Conservation (phyloP, 2,329 filamentous ascomycete genomes). For the Cladophialophora immunda region DNA sequence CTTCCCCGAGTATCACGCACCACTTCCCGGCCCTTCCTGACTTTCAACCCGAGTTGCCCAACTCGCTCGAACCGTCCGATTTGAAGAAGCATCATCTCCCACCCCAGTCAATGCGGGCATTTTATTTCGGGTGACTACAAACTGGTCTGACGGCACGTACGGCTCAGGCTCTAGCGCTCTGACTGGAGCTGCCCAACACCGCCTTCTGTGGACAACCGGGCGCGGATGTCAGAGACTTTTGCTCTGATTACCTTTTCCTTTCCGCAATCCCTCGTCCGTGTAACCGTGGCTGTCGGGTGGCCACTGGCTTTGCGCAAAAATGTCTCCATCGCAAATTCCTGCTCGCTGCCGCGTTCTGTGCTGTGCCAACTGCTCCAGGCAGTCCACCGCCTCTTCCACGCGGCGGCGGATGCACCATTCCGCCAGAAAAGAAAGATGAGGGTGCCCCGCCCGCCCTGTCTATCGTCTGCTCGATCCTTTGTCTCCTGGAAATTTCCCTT, state of each 20-base stretch:
- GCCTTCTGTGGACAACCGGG: constrained; percentile 35
- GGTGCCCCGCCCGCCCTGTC: constrained; percentile 33
- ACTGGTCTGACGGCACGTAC: constrained; percentile 33
- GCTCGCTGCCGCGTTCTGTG: constrained; percentile 33
- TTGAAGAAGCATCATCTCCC: constrained; percentile 17
- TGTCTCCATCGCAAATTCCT: constrained; percentile 32
- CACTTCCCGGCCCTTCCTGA: constrained; percentile 21
- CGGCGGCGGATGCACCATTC: constrained; percentile 37
- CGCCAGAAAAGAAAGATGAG: constrained; percentile 25
- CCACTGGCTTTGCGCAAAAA: constrained; percentile 28
- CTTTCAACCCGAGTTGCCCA: constrained; percentile 11
- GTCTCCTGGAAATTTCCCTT: constrained; percentile 37
- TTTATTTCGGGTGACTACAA: constrained; percentile 36
- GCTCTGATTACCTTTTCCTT: constrained; percentile 30
- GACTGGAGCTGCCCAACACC: constrained; percentile 34
- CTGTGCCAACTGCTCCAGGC: constrained; percentile 29
- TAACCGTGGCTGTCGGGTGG: constrained; percentile 36
- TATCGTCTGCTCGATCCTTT: constrained; percentile 26
- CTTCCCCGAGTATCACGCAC: constrained; percentile 17
- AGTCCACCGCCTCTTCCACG: constrained; percentile 39
- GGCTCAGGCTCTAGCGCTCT: constrained; percentile 37
- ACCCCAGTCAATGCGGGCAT: constrained; percentile 27
- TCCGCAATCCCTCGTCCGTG: constrained; percentile 36
- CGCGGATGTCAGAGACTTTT: constrained; percentile 38
- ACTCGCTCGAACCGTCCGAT: constrained; percentile 7